phyloP scores from a whole-genome alignment of 1,139 yeast species.

The Magnusiomyces tetraspermus region DNA sequence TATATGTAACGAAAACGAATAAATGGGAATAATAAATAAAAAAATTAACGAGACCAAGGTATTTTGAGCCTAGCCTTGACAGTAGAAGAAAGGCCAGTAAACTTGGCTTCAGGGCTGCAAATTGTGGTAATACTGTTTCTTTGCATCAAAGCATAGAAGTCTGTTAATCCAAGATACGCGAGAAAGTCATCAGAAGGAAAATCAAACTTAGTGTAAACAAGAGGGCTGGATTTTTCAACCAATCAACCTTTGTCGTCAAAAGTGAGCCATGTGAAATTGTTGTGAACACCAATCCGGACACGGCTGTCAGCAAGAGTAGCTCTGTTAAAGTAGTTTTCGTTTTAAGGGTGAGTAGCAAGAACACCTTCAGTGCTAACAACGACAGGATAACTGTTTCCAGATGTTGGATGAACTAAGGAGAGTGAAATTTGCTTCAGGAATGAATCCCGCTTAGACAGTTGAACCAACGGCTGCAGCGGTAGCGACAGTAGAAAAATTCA shows the following conservation, averaged over 20 bases:
- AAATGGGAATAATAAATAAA: too few relatives aligned
- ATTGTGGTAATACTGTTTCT: background rate
- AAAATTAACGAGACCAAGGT: too few relatives aligned
- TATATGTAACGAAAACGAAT: too few relatives aligned
- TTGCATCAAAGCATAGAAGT: background rate
- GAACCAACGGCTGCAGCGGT: background rate
- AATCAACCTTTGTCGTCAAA: background rate
- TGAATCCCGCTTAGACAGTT: background rate
- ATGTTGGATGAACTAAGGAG: background rate
- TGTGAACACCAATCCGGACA: background rate
- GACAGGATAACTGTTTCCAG: background rate
- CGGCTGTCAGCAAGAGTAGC: background rate
- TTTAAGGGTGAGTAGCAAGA: background rate
- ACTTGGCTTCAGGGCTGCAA: background rate
- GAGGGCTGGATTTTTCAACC: background rate
- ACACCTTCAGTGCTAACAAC: background rate
- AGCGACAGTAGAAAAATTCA: background rate
- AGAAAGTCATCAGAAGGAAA: background rate
- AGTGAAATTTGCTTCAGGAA: background rate
- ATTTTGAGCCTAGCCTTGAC: background rate
- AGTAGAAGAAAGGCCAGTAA: background rate
- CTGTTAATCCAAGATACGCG: background rate
- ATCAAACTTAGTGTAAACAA: background rate
- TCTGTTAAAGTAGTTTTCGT: background rate
- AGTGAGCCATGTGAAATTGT: background rate